Percentiles rank a stretch among this genome's conserved stretches.
phyloP scores from a whole-genome alignment of 352 stramenopile genomes.

The Lagenidium giganteum region DNA sequence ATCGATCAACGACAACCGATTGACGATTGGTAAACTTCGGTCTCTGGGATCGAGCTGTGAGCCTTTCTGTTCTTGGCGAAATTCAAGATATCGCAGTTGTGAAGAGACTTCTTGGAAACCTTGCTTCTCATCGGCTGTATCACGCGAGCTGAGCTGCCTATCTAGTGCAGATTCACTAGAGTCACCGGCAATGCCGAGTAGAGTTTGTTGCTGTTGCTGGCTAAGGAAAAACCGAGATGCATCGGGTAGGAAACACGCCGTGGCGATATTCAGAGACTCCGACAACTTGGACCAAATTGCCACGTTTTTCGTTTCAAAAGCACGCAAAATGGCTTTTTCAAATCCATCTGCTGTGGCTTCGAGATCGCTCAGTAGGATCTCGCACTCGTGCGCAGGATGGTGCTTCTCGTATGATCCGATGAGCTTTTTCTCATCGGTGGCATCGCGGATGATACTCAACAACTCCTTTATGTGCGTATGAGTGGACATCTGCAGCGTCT shows the following conservation, averaged over 20 bases:
- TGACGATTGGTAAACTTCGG: no score
- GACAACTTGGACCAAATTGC: slow-evolving; percentile 9
- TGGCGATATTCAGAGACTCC: neutral
- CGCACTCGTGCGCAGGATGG: slow-evolving; percentile 6
- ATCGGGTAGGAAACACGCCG: no score
- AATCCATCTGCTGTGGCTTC: slow-evolving; percentile 7
- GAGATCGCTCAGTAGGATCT: slow-evolving; percentile 12
- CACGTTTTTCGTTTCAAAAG: slow-evolving; percentile 12
- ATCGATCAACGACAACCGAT: no score
- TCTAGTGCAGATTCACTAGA: no score
- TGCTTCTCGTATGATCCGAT: slow-evolving; percentile 21
- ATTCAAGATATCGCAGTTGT: slow-evolving; percentile 14
- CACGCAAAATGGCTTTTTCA: neutral
- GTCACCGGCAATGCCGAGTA: no score
- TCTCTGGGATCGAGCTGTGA: no score
- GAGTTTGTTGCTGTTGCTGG: slow-evolving; percentile 2
- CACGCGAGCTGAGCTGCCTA: no score
- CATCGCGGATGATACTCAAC: no score
- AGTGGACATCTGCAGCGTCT: no score
- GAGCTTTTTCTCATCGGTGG: slow-evolving; percentile 17
- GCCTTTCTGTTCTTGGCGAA: slow-evolving; percentile 2
- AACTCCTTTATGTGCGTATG: no score
- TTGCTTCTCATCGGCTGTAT: no score
- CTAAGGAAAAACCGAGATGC: no score
- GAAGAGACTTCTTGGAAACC: slow-evolving; percentile 14